Evolutionary conservation across 352 stramenopile species (phyloP).

Genomic region (Phytopythium kandeliae): DNA sequence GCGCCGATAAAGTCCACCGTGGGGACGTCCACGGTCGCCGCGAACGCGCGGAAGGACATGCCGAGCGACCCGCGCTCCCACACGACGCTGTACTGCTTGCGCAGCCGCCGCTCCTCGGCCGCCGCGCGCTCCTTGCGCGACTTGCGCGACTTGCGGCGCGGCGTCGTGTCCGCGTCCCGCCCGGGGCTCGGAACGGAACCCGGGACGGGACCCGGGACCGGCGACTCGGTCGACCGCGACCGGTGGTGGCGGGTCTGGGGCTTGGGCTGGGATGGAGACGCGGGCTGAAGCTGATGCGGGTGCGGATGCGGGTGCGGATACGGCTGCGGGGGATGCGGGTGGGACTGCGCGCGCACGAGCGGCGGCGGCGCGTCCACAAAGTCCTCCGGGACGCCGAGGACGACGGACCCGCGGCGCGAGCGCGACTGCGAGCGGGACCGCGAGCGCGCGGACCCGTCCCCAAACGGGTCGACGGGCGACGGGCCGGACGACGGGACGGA

Average conservation of each 20-base stretch:
- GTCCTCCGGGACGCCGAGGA: constrained; percentile 5
- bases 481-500: constrained; percentile 1
- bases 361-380: neutral
- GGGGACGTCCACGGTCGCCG: constrained; percentile 58
- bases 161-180: neutral
- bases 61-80: constrained; percentile 67
- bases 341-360: constrained; percentile 2
- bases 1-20: constrained; percentile 54
- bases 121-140: constrained; percentile 19
- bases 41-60: constrained; percentile 71
- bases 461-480: constrained; percentile 3
- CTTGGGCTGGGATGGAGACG: too few relatives aligned
- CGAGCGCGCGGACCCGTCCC: neutral
- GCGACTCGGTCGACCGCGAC: constrained; percentile 4
- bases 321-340: neutral
- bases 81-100: constrained; percentile 70
- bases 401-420: constrained; percentile 1
- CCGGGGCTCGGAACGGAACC: neutral
- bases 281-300: neutral
- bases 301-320: neutral
- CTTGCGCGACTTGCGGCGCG: constrained; percentile 6
- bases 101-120: constrained; percentile 32
- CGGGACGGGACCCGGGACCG: too few relatives aligned
- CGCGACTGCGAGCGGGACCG: neutral
- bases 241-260: neutral